A percentile compares a stretch with the other conserved stretches of the same genome.
These are phyloP conservation scores for Cytospora piceae DNA, from an alignment of 2,329 filamentous ascomycete genomes.

Conservation along the genomic window DNA sequence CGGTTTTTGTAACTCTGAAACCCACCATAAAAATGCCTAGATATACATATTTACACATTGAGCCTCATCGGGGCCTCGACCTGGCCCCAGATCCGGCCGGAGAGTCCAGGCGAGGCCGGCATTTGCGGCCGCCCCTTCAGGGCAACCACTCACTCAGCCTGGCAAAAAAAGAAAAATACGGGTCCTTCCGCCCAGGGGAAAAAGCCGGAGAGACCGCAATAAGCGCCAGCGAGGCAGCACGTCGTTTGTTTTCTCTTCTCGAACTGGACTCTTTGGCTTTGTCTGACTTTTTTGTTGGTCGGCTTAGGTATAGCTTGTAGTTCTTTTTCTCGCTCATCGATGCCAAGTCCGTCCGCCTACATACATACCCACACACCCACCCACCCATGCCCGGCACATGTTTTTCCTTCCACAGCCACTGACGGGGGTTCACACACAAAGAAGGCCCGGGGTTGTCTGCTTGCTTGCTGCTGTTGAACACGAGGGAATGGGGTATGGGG, in stretches of 20 bases:
- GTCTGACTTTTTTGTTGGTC: neutral
- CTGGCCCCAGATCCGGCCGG: neutral
- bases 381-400: neutral
- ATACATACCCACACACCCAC: no score
- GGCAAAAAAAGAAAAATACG: constrained; percentile 10
- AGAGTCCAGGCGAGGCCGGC: neutral
- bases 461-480: neutral
- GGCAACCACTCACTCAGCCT: neutral
- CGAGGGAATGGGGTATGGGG: neutral
- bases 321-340: neutral
- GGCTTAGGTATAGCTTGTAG: neutral
- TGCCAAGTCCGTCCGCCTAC: neutral
- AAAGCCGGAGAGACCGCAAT: constrained; percentile 4
- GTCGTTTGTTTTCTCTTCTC: neutral
- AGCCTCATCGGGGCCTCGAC: constrained; percentile 10
- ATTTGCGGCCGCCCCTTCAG: neutral
- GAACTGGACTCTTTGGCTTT: neutral
- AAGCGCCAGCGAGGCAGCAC: constrained; percentile 11
- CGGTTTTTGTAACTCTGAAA: neutral
- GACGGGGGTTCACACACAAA: neutral
- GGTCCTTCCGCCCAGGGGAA: constrained; percentile 7
- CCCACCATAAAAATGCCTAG: neutral
- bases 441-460: no score
- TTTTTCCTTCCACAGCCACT: neutral
- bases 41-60: neutral